Conservation (phyloP, 345 rosid species). For the Citrus hindsii region DNA sequence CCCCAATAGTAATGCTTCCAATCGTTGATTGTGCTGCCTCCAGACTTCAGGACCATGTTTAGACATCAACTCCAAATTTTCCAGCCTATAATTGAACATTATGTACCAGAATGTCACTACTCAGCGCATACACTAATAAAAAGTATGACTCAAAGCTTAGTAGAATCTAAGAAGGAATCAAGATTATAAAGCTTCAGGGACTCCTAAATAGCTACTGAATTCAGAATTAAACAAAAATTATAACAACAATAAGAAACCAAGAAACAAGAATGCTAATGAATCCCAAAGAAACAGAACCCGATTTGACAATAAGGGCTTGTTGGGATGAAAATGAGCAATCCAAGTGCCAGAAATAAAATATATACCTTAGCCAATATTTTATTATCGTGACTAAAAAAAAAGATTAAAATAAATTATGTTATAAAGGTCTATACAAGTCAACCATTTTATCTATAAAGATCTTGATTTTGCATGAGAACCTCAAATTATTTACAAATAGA, state of each 20-base stretch:
- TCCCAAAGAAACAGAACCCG: background rate
- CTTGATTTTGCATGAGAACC: background rate
- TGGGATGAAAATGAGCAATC: background rate
- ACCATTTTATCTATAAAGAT: background rate
- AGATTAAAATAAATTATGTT: no score
- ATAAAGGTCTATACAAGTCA: background rate
- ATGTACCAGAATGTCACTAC: background rate
- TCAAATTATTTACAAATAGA: background rate
- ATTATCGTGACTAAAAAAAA: no score
- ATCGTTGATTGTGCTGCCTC: constrained; percentile 65
- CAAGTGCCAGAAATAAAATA: background rate
- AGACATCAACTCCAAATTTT: constrained; percentile 84
- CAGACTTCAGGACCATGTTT: constrained; percentile 84
- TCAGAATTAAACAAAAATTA: background rate
- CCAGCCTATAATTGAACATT: constrained; percentile 55
- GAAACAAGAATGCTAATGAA: background rate
- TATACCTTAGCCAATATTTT: background rate
- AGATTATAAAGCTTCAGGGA: background rate
- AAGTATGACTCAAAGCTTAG: background rate
- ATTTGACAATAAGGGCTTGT: background rate
- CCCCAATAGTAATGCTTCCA: constrained; percentile 77
- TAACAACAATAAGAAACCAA: background rate
- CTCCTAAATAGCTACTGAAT: background rate
- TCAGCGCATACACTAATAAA: background rate
- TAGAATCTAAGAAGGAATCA: background rate